Base-by-base conservation (phyloP, 2,329 filamentous ascomycete species). In the Cyphellophora europaea region DNA sequence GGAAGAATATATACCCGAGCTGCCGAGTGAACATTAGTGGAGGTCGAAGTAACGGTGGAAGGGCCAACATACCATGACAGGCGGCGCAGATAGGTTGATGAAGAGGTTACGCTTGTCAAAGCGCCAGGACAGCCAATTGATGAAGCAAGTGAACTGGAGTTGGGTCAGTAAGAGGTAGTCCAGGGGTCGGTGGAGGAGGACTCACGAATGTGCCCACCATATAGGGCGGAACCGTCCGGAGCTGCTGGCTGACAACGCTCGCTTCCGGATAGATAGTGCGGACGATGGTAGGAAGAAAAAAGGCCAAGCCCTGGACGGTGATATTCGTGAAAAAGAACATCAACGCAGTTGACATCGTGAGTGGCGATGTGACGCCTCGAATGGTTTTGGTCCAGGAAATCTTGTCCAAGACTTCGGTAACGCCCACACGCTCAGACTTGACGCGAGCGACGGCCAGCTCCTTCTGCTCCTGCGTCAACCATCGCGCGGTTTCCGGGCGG, bases 241-340 rank as follows among this genome's bases (percentile, higher is more conserved):
- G 69, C 54, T 85, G 81, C 51, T 82, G 74, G 2, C 67, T 69
- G 11, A 84, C 62, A 2, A 74, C 67, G 11, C 61, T 63, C 36
- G 62, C 60, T 2, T 67, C 49, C 0, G 75, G 74, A 48, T 83
- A 84, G 45, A 85, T 82, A 5, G 72, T 80, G 28, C 59, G 57
- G 27, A 85, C 76, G 42, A 86, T 83, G 0, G 79, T 84, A 0
- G 80, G 80, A 0, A 69, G 61, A 55, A 83, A 83, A 63, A 82
- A 82, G 2, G 74, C 74, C 3, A 84, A 62, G 3, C 79, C 78
- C 50, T 82, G 77, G 2, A 83, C 78, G 0, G 79, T 83, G 51
- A 84, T 72, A 56, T 80, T 81, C 63, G 78, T 66, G 36, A 80
- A 65, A 1, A 79, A 57, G 57, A 80, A 79, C 46, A 79, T 68